Evolutionary conservation across 176 grass and related monocot genomes (phyloP).

Genomic region (Alloteropsis semialata): DNA sequence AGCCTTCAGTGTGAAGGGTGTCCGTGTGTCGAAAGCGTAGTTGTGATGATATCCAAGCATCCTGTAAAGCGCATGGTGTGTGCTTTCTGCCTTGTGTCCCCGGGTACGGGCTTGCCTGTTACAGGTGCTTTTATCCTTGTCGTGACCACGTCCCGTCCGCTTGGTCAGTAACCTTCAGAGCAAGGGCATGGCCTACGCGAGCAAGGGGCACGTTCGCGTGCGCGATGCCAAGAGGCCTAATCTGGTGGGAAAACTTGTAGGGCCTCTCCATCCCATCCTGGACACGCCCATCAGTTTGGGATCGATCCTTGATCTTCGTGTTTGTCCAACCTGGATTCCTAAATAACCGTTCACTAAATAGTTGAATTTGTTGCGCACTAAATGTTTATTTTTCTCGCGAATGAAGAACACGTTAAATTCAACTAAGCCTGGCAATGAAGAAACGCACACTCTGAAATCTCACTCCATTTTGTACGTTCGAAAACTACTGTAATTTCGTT

Average conservation of each 20-base stretch:
- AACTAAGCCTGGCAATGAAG: neutral
- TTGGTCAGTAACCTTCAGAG: neutral
- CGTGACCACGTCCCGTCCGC: neutral
- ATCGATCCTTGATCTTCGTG: slow-evolving; percentile 29
- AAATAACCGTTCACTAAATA: neutral
- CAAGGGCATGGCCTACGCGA: neutral
- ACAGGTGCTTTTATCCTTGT: slow-evolving; percentile 31
- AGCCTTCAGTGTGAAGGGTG: neutral
- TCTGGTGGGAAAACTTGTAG: neutral
- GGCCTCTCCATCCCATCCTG: neutral
- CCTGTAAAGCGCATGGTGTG: neutral
- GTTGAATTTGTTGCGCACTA: neutral
- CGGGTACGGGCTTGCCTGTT: neutral
- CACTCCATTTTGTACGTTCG: neutral
- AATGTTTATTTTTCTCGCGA: no score
- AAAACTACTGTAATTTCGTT: no score
- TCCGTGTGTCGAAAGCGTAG: neutral
- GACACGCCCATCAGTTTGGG: slow-evolving; percentile 19
- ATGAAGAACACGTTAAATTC: no score
- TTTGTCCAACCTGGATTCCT: slow-evolving; percentile 21
- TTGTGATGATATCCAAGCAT: neutral
- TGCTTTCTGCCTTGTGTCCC: slow-evolving; percentile 3
- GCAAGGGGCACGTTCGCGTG: neutral
- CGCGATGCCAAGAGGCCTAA: neutral
- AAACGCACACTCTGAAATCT: neutral